Conservation (phyloP, 2,329 filamentous ascomycete genomes). For the Raffaelea arxii region DNA sequence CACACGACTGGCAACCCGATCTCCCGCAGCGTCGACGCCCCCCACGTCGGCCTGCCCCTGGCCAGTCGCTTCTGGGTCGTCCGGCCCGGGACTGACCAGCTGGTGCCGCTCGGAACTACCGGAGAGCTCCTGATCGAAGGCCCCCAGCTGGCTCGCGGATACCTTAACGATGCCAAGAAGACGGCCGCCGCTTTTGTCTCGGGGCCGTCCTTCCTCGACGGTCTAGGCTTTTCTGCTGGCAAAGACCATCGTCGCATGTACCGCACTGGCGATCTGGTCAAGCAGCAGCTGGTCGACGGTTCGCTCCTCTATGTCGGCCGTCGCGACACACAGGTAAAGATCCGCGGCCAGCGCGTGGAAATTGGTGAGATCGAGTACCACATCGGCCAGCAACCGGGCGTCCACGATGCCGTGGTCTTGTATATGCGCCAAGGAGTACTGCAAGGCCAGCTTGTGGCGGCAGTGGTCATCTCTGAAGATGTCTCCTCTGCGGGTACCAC, state of each 20-base stretch:
- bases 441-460: neutral
- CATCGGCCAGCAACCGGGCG: neutral
- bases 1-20: constrained; percentile 42
- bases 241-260: constrained; percentile 4
- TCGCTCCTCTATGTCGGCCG: constrained; percentile 1
- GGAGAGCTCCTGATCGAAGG: constrained; percentile 54
- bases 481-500: neutral
- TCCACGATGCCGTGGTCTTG: neutral
- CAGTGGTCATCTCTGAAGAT: neutral
- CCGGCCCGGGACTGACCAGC: constrained; percentile 37
- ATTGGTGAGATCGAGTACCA: neutral
- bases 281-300: neutral
- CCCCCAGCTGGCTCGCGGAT: constrained; percentile 33
- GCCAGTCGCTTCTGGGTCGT: constrained; percentile 42
- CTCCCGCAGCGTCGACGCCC: constrained; percentile 20
- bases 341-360: constrained; percentile 4
- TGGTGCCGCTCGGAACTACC: constrained; percentile 43
- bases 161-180: neutral
- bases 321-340: constrained; percentile 5
- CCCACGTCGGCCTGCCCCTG: constrained; percentile 34
- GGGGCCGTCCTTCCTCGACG: neutral
- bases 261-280: constrained; percentile 4
- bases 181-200: constrained; percentile 5
- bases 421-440: neutral
- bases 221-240: neutral